These are phyloP conservation scores for Suillus luteus DNA, from an alignment of 768 basidiomycete genomes.

Conservation along the genomic window DNA sequence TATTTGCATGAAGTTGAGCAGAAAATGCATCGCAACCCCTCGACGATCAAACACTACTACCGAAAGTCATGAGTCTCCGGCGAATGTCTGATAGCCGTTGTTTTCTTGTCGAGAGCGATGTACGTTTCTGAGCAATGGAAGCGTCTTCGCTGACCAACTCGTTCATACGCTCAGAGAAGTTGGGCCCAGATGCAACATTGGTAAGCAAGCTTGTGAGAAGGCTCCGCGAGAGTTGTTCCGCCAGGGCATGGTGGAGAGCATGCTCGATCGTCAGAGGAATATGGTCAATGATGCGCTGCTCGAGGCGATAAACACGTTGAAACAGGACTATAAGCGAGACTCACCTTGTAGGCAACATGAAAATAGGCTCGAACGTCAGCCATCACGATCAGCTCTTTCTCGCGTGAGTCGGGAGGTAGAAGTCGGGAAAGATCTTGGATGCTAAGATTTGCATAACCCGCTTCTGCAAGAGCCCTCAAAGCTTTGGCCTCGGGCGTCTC, in stretches of 20 bases:
- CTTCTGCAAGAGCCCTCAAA: slow-evolving; percentile 33
- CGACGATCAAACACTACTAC: background rate
- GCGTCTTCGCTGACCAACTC: slow-evolving; percentile 51
- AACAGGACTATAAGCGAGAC: slow-evolving; percentile 11
- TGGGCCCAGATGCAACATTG: slow-evolving; percentile 17
- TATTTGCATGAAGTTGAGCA: background rate
- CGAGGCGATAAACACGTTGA: background rate
- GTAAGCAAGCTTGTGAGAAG: slow-evolving; percentile 38
- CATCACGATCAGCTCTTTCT: slow-evolving; percentile 47
- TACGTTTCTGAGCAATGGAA: slow-evolving; percentile 34
- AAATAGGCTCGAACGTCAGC: slow-evolving; percentile 52
- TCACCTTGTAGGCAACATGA: slow-evolving; percentile 50
- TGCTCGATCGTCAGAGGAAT: slow-evolving; percentile 53
- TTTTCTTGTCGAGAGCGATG: slow-evolving; percentile 35
- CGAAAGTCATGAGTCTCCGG: slow-evolving; percentile 36
- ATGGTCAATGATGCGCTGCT: slow-evolving; percentile 56
- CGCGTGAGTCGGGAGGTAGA: slow-evolving; percentile 21
- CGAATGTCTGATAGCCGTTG: slow-evolving; percentile 42
- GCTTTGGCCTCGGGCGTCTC: slow-evolving; percentile 17
- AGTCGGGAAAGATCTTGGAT: slow-evolving; percentile 23
- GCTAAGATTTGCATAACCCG: slow-evolving; percentile 27
- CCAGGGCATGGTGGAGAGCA: slow-evolving; percentile 43
- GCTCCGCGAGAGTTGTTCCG: slow-evolving; percentile 34
- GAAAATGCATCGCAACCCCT: background rate
- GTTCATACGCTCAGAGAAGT: slow-evolving; percentile 35